phyloP scores from a whole-genome alignment of 2,329 filamentous ascomycete genomes.

The Aspergillus puulaauensis region DNA sequence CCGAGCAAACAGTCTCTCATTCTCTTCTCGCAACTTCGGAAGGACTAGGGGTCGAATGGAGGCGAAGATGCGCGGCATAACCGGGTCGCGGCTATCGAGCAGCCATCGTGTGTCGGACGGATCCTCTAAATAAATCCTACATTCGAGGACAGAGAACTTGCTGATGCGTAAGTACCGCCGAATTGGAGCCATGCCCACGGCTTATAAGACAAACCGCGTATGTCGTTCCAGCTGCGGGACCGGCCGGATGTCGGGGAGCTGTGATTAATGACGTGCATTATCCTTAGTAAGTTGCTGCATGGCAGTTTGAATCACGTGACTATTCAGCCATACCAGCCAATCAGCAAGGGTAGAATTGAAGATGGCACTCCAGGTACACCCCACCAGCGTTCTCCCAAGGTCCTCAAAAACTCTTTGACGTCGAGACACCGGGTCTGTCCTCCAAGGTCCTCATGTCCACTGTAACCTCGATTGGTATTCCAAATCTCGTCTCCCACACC shows the following conservation, averaged over 20 bases:
- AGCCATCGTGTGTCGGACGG: constrained; percentile 79
- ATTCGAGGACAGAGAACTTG: constrained; percentile 92
- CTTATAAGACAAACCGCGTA: background rate
- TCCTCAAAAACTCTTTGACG: constrained; percentile 30
- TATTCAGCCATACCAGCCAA: background rate
- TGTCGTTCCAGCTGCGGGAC: background rate
- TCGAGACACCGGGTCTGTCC: constrained; percentile 16
- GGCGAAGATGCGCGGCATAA: constrained; percentile 80
- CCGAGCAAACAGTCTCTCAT: constrained; percentile 59
- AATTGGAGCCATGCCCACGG: constrained; percentile 71
- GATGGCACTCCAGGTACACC: background rate
- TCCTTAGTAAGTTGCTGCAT: background rate
- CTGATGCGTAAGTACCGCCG: constrained; percentile 88
- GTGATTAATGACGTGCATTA: background rate
- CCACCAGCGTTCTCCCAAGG: constrained; percentile 29
- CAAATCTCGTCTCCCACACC: constrained; percentile 9
- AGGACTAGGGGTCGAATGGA: constrained; percentile 82
- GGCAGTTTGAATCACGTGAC: background rate
- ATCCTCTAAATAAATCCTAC: constrained; percentile 92
- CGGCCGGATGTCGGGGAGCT: background rate
- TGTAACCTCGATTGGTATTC: constrained; percentile 8
- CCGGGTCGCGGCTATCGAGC: constrained; percentile 73
- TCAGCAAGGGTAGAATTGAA: background rate
- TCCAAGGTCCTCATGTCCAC: constrained; percentile 34
- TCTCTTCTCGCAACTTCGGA: constrained; percentile 88